phyloP scores from a whole-genome alignment of 331 rosid genomes.

The Telfairia occidentalis region DNA sequence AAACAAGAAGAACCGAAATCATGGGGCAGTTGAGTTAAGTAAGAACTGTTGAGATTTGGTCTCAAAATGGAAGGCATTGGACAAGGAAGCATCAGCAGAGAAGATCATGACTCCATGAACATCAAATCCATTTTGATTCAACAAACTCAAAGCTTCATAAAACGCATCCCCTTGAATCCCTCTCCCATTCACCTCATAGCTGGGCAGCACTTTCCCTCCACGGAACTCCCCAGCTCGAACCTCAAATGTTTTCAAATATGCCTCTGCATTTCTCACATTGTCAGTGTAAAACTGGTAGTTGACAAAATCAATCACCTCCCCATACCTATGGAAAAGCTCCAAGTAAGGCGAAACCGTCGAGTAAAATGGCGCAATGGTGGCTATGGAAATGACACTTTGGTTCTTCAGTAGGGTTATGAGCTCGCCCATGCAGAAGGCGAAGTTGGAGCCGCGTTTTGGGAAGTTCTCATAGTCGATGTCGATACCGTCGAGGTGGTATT shows the following conservation, averaged over 20 bases:
- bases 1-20: neutral
- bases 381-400: slow-evolving; percentile 26
- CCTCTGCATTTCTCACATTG: slow-evolving; percentile 23
- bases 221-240: slow-evolving; percentile 24
- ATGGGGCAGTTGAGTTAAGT: slow-evolving; percentile 19
- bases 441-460: slow-evolving; percentile 15
- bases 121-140: slow-evolving; percentile 27
- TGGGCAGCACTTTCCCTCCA: slow-evolving; percentile 29
- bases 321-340: slow-evolving; percentile 25
- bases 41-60: slow-evolving; percentile 41
- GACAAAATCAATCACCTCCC: slow-evolving; percentile 35
- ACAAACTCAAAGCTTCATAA: slow-evolving; percentile 28
- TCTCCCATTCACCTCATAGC: slow-evolving; percentile 49
- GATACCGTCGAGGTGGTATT: slow-evolving; percentile 45
- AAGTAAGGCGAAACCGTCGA: slow-evolving; percentile 26
- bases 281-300: slow-evolving; percentile 54
- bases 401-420: slow-evolving; percentile 41
- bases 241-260: slow-evolving; percentile 22
- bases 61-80: slow-evolving; percentile 25
- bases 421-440: slow-evolving; percentile 45
- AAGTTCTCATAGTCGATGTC: slow-evolving; percentile 45
- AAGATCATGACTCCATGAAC: slow-evolving; percentile 47
- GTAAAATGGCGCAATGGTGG: slow-evolving; percentile 46
- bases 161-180: slow-evolving; percentile 48
- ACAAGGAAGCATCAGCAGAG: slow-evolving; percentile 35